Evolutionary conservation across 1,284 basidiomycete genomes (phyloP).

Genomic region (Vanrija pseudolonga): DNA sequence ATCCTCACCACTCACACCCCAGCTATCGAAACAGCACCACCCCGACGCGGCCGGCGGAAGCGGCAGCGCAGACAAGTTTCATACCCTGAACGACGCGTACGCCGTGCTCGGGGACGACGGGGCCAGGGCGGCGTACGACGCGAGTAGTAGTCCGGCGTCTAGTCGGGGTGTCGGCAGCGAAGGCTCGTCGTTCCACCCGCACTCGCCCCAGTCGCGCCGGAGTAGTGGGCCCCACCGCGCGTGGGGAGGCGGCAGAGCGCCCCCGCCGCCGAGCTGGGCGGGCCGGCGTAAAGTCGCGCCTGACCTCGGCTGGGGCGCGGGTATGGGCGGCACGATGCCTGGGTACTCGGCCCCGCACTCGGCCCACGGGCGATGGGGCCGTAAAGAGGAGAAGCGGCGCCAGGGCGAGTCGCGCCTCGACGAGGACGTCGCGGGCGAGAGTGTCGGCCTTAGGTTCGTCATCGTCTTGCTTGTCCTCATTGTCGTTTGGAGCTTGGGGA

Average conservation of each 20-base stretch:
- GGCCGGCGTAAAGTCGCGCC: constrained; percentile 1
- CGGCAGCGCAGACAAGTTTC: constrained; percentile 39
- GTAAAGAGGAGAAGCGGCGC: constrained; percentile 1
- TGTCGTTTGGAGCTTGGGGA: constrained; percentile 28
- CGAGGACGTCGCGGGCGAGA: constrained; percentile 24
- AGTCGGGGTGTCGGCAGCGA: background rate
- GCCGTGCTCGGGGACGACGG: constrained; percentile 40
- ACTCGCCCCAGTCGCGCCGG: constrained; percentile 11
- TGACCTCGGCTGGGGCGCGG: constrained; percentile 12
- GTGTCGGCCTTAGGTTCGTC: constrained; percentile 25
- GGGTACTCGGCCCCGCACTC: background rate
- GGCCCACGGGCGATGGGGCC: background rate
- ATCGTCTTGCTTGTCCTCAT: constrained; percentile 30
- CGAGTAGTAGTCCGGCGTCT: background rate
- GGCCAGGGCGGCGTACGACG: constrained; percentile 27
- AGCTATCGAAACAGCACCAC: constrained; percentile 51
- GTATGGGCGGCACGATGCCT: constrained; percentile 8
- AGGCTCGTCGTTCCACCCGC: constrained; percentile 1
- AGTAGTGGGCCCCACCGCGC: constrained; percentile 2
- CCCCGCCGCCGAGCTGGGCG: constrained; percentile 1
- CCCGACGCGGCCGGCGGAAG: constrained; percentile 47
- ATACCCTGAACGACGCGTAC: constrained; percentile 48
- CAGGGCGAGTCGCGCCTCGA: constrained; percentile 10
- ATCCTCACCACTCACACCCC: background rate
- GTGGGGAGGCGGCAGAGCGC: constrained; percentile 3